Evolutionary conservation across 2,329 filamentous ascomycete species (phyloP).

Genomic region (Diaporthe citrichinensis): DNA sequence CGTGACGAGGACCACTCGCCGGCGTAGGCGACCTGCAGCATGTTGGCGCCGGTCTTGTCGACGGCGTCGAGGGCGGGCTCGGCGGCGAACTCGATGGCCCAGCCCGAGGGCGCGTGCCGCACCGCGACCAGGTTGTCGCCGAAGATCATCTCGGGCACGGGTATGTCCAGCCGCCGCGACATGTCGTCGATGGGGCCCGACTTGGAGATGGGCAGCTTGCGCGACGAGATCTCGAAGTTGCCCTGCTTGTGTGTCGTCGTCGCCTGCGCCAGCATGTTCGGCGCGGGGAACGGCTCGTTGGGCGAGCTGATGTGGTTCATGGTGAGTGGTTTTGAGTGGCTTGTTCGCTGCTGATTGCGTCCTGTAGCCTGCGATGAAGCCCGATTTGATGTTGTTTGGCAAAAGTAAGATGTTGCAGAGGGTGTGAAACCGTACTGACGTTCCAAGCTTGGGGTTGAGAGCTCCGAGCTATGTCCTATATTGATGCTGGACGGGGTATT

Average conservation of each 20-base stretch:
- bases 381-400: not conserved
- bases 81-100: constrained; percentile 86
- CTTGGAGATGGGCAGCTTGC: constrained; percentile 96
- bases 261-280: constrained; percentile 63
- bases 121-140: constrained; percentile 91
- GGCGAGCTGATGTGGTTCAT: constrained; percentile 59
- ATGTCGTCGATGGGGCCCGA: constrained; percentile 90
- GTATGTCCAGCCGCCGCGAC: constrained; percentile 83
- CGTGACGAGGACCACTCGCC: constrained; percentile 80
- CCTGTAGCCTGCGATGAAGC: not conserved
- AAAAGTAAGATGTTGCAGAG: not conserved
- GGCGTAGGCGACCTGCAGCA: constrained; percentile 95
- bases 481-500: not conserved
- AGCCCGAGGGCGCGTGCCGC: constrained; percentile 80
- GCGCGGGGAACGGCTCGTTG: constrained; percentile 69
- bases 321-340: constrained; percentile 13
- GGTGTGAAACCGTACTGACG: constrained; percentile 4
- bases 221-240: constrained; percentile 82
- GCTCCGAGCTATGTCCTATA: not conserved
- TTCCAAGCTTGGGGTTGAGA: constrained; percentile 8
- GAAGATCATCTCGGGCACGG: constrained; percentile 99
- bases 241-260: constrained; percentile 72
- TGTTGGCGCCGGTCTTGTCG: constrained; percentile 91
- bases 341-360: not conserved
- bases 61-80: constrained; percentile 90